phyloP scores from a whole-genome alignment of 805 yeast species.

The Starmerella potacharoeniae region DNA sequence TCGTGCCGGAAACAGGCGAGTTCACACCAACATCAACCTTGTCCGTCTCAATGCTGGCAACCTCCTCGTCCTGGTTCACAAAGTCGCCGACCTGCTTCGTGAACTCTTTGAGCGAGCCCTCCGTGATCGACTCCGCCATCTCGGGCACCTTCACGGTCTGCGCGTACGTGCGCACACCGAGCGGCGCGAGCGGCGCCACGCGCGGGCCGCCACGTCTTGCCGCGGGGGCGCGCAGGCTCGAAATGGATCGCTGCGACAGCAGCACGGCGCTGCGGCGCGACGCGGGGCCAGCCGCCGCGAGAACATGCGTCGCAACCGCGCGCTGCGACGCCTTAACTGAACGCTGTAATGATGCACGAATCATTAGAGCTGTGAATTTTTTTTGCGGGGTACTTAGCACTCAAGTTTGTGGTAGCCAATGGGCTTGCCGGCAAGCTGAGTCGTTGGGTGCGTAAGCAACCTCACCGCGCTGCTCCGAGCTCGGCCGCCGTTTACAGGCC shows the following conservation, averaged over 20 bases:
- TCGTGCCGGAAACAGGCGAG: constrained; percentile 83
- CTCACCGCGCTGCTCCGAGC: neutral
- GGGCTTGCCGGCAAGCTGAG: neutral
- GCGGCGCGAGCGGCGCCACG: neutral
- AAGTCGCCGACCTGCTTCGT: constrained; percentile 68
- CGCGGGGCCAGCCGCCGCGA: neutral
- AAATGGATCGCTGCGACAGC: constrained; percentile 7
- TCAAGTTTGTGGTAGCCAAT: neutral
- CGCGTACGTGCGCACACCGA: constrained; percentile 25
- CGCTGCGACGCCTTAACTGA: constrained; percentile 1
- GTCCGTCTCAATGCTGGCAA: constrained; percentile 97
- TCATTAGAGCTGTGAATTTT: constrained; percentile 6
- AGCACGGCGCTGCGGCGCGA: constrained; percentile 2
- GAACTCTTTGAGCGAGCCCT: constrained; percentile 72
- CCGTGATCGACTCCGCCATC: constrained; percentile 97
- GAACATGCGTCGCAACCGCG: neutral
- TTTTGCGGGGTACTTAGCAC: constrained; percentile 1
- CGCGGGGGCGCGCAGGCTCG: constrained; percentile 7
- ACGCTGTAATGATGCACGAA: constrained; percentile 13
- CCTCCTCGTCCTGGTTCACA: constrained; percentile 73
- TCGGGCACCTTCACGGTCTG: constrained; percentile 78
- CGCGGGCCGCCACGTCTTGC: constrained; percentile 4
- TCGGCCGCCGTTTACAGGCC: neutral
- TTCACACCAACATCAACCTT: constrained; percentile 96
- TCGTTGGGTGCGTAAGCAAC: neutral